Percentiles rank a stretch among this genome's conserved stretches.
These are phyloP conservation scores for Chalciporus chontae DNA, from an alignment of 768 basidiomycete species.

Conservation along the genomic window DNA sequence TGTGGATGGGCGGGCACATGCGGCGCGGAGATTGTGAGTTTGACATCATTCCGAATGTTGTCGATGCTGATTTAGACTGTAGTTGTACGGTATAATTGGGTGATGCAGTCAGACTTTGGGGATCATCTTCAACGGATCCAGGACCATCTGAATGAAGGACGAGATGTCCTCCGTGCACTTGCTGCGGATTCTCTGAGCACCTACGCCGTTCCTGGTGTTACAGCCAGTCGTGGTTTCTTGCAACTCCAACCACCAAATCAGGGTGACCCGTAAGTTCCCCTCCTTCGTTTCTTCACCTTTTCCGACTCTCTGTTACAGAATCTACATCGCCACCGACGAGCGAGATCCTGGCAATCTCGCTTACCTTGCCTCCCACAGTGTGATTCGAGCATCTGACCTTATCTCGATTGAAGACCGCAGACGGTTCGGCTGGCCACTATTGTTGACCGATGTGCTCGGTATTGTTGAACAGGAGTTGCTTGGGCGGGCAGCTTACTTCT, in stretches of 20 bases:
- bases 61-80: not conserved
- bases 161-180: conserved; percentile 19
- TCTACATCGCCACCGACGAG: conserved; percentile 41
- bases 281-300: too few species aligned
- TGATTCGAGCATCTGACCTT: conserved; percentile 38
- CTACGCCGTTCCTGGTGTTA: conserved; percentile 22
- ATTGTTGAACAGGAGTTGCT: conserved; percentile 43
- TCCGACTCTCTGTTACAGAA: conserved; percentile 12
- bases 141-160: conserved; percentile 19
- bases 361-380: conserved; percentile 34
- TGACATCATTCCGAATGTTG: not conserved
- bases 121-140: conserved; percentile 36
- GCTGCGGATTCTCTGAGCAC: conserved; percentile 13
- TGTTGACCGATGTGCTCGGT: conserved; percentile 42
- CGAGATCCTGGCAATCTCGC: conserved; percentile 34
- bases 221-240: conserved; percentile 16
- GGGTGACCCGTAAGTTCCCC: conserved; percentile 18
- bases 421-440: conserved; percentile 40
- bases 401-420: conserved; percentile 41
- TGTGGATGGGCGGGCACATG: conserved; percentile 44
- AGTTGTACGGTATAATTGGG: conserved; percentile 35
- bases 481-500: conserved; percentile 37
- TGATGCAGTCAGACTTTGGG: conserved; percentile 33
- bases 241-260: conserved; percentile 14
- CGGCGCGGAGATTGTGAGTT: conserved; percentile 41